These are phyloP conservation scores for Citrus hindsii DNA, from an alignment of 345 rosid genomes.

Conservation along the genomic window DNA sequence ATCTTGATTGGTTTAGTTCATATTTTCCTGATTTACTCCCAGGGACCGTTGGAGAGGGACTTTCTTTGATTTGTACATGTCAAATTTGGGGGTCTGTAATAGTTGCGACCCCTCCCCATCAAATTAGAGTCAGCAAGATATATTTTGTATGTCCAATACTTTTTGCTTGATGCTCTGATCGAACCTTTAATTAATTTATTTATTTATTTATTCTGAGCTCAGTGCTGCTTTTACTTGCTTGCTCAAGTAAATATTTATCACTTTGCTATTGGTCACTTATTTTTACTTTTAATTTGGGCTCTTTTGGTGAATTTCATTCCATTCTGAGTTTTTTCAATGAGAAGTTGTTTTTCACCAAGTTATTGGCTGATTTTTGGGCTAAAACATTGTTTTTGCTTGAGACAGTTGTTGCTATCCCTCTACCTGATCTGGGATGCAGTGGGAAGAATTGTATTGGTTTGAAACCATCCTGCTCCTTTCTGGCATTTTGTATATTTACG, in stretches of 20 bases:
- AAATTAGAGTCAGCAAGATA: not conserved
- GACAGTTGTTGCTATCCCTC: not conserved
- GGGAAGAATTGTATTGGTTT: not conserved
- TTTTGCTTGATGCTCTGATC: too few species aligned
- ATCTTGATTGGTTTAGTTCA: not conserved
- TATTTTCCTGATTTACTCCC: not conserved
- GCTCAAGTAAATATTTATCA: not conserved
- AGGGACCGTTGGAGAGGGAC: not conserved
- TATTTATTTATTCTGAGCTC: not conserved
- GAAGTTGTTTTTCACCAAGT: not conserved
- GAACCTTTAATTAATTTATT: too few species aligned
- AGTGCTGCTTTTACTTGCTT: not conserved
- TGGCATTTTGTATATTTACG: not conserved
- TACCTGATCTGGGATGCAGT: not conserved
- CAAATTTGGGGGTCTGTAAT: not conserved
- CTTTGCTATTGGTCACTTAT: not conserved
- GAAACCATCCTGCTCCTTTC: not conserved
- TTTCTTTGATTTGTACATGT: not conserved
- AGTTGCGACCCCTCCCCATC: not conserved
- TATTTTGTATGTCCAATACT: not conserved
- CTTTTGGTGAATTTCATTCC: not conserved
- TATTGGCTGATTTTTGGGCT: not conserved
- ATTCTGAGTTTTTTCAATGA: not conserved
- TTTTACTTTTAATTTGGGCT: not conserved
- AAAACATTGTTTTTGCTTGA: too few species aligned